Evolutionary conservation across 345 rosid genomes (phyloP).

Genomic region (Eucalyptus viminalis): DNA sequence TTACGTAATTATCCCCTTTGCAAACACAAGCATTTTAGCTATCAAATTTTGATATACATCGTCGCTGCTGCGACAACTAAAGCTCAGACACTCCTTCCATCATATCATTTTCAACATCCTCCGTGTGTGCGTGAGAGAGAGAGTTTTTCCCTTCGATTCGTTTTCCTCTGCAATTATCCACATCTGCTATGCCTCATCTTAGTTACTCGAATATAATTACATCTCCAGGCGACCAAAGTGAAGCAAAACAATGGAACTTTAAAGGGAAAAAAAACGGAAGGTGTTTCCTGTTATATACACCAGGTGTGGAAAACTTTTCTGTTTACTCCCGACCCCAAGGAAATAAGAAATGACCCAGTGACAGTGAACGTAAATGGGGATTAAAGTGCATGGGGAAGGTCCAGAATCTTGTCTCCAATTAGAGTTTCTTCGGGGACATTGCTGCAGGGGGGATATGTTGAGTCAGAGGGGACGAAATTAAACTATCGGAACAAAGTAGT

Average conservation of each 20-base stretch:
- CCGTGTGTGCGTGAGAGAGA: not conserved
- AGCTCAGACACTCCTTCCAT: not conserved
- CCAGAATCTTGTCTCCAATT: conserved; percentile 25
- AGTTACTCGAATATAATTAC: not conserved
- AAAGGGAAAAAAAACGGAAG: not conserved
- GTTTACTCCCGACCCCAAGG: not conserved
- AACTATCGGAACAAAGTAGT: not conserved
- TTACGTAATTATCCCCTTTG: not conserved
- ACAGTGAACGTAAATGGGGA: not conserved
- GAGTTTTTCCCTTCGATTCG: not conserved
- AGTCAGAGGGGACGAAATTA: not conserved
- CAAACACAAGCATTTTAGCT: not conserved
- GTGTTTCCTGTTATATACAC: not conserved
- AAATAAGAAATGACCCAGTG: not conserved
- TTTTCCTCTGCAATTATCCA: not conserved
- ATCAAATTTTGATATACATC: not conserved
- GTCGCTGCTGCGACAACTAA: not conserved
- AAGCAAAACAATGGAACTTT: not conserved
- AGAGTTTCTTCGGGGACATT: conserved; percentile 57
- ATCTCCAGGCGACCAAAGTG: not conserved
- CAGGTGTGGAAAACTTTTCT: not conserved
- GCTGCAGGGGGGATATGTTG: conserved; percentile 9
- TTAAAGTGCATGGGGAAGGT: conserved; percentile 70
- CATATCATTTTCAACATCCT: not conserved
- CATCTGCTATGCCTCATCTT: not conserved